Base-by-base conservation (phyloP, 2,329 filamentous ascomycete genomes). In the Arachnomyces sp. region DNA sequence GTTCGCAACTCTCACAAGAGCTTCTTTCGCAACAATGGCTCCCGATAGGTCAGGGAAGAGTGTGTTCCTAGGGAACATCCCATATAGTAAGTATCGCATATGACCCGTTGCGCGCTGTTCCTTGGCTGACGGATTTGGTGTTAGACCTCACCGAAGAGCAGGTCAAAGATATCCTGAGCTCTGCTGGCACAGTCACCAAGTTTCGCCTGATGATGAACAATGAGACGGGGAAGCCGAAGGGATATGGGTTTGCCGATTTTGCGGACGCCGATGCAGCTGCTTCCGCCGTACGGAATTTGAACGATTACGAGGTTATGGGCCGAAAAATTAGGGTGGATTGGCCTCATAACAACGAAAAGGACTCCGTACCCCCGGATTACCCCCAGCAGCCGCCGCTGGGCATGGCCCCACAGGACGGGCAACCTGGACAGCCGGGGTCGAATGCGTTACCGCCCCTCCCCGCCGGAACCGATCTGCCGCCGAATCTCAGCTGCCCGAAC, bases 171-270 rank as follows among this genome's bases (percentile, higher is more conserved):
- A 94, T 94, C 45, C 93, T 96, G 63, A 85, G 81, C 59, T 83
- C 84, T 49, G 88, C 85, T 39, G 92, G 92, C 43, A 85, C 89
- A 49, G 90, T 96, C 1, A 73, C 93, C 43, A 90, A 84, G 60
- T 96, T 96, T 61, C 80, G 90, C 38, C 75, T 96, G 36, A 90
- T 96, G 49, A 93, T 94, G 65, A 93, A 96, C 67, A 84, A 88
- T 39, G 90, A 96, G 57, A 95, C 89, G 2, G 89, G 90, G 31
- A 81, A 87, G 42, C 89, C 92, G 1, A 96, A 95, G 64, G 92
- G 92, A 13, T 98, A 94, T 60, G 92, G 92, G 28, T 98, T 96
- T 55, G 85, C 89, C 56, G 90, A 96, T 61, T 98, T 94, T 58
- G 84, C 87, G 40, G 92, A 96, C 58, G 81, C 85, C 44, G 90